phyloP scores from a whole-genome alignment of 1,284 basidiomycete species.

The Melampsora larici-populina region DNA sequence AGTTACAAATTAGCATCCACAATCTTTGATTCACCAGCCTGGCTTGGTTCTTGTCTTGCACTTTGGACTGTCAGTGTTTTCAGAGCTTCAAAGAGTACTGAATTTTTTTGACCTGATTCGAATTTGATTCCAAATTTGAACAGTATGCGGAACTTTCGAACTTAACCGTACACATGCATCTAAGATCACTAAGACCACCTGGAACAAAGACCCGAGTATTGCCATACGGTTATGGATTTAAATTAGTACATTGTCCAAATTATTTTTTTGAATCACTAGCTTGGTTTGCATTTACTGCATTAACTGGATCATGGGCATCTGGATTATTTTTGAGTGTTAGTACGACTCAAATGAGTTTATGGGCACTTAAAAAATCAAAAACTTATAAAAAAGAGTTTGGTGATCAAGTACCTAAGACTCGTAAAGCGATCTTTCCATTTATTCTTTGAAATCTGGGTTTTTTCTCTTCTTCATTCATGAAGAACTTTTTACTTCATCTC shows the following conservation, averaged over 20 bases:
- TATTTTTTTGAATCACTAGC: slow-evolving; percentile 86
- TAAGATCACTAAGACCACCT: slow-evolving; percentile 75
- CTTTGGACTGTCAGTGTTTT: slow-evolving; percentile 69
- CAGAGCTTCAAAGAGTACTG: background rate
- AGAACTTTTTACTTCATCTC: background rate
- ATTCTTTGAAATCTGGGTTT: slow-evolving; percentile 54
- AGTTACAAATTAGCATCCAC: slow-evolving; percentile 68
- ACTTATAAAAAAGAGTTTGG: slow-evolving; percentile 92
- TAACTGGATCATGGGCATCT: slow-evolving; percentile 66
- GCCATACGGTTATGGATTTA: slow-evolving; percentile 76
- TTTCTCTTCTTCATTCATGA: background rate
- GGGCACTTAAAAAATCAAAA: slow-evolving; percentile 88
- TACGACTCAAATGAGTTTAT: slow-evolving; percentile 71
- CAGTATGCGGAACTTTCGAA: slow-evolving; percentile 87
- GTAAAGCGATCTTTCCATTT: slow-evolving; percentile 81
- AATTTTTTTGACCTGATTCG: background rate
- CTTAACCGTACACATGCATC: slow-evolving; percentile 73
- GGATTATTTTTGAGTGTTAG: slow-evolving; percentile 70
- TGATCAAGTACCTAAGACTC: slow-evolving; percentile 69
- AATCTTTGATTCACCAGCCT: slow-evolving; percentile 65
- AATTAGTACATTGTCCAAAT: slow-evolving; percentile 81
- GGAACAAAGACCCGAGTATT: slow-evolving; percentile 77
- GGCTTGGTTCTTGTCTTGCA: slow-evolving; percentile 66
- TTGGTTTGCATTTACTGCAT: slow-evolving; percentile 70
- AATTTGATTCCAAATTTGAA: background rate